Evolutionary conservation across 495 filamentous ascomycete genomes (phyloP), one percentile per base, ranked within the genome.

Genomic region (Penicillium antarcticum): DNA sequence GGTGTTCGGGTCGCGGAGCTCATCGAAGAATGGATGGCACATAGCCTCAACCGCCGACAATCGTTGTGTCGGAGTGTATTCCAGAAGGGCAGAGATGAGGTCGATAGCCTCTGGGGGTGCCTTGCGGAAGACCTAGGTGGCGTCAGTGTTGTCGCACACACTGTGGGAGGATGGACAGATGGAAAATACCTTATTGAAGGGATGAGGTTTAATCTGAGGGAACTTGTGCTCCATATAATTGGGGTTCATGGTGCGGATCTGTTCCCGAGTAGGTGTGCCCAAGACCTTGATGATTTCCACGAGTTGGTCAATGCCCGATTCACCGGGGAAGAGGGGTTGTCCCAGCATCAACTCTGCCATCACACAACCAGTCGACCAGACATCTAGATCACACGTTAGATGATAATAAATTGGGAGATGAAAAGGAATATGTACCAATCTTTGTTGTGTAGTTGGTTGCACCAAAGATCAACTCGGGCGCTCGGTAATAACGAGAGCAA

Each of bases 221-320:
- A 99, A 99, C 73, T 97, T 97, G 73, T 99, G 94, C 72, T 97
- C 94, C 94, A 99, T 99, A 71, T 99, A 97, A 71, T 99, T 99
- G 45, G 94, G 95, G 67, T 99, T 99, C 95, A 99, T 99, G 41
- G 94, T 99, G 47, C 94, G 89, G 63, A 99, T 99, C 62, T 99
- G 94, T 60, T 99, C 94, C 17, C 94, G 80, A n/a, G 94, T 97
- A 12, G 95, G 94, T 13, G 94, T 99, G 18, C 94, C 94, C 48
- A 99, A 79, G 47, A 99, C 94, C 75, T 97, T 99, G 81, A 99
- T 99, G 65, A 99, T 97, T 71, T 99, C 94, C 18, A 99, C 94
- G 31, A 97, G 80, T 67, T 99, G 94, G 69, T 98, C 94, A 68
- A 98, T 98, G 49, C 94, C 94, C 14, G 94, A 97, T 69, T 98